Percentiles rank a stretch among this genome's conserved stretches.
phyloP scores from a whole-genome alignment of 208 protist genomes.

The Leishmania tarentolae region DNA sequence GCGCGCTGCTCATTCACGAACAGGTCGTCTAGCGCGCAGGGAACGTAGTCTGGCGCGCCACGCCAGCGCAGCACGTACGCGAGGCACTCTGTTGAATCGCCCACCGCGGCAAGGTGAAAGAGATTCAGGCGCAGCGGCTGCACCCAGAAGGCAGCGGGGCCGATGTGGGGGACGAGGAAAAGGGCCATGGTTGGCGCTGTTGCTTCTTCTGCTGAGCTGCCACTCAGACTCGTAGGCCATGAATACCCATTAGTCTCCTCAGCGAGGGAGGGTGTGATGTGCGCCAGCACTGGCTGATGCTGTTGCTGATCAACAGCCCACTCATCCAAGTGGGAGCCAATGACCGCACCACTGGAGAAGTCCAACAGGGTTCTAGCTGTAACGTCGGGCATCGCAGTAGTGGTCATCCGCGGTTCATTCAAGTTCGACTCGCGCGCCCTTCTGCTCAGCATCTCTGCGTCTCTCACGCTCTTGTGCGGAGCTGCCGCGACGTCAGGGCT shows the following conservation, averaged over 20 bases:
- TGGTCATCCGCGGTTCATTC: not conserved
- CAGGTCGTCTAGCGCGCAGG: conserved; percentile 22
- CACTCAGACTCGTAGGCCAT: not conserved
- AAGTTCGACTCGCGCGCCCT: not conserved
- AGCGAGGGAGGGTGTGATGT: conserved; percentile 13
- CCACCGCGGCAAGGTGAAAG: conserved; percentile 48
- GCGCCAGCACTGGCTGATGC: conserved; percentile 8
- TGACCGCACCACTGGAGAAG: not conserved
- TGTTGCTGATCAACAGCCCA: not conserved
- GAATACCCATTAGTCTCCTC: conserved; percentile 5
- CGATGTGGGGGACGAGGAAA: conserved; percentile 15
- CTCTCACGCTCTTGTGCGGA: not conserved
- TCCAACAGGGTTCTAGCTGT: not conserved
- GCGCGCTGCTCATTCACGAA: conserved; percentile 9
- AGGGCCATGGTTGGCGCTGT: conserved; percentile 13
- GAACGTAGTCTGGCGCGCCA: conserved; percentile 42
- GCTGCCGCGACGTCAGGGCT: not conserved
- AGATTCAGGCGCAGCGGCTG: conserved; percentile 24
- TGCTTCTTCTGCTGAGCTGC: not conserved
- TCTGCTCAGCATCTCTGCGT: not conserved
- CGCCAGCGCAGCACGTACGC: conserved; percentile 41
- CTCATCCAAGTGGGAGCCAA: not conserved
- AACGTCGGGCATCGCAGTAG: not conserved
- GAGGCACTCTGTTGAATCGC: conserved; percentile 47
- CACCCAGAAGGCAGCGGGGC: conserved; percentile 17